Base-by-base conservation (phyloP, 345 rosid species). In the Lepidium sativum region DNA sequence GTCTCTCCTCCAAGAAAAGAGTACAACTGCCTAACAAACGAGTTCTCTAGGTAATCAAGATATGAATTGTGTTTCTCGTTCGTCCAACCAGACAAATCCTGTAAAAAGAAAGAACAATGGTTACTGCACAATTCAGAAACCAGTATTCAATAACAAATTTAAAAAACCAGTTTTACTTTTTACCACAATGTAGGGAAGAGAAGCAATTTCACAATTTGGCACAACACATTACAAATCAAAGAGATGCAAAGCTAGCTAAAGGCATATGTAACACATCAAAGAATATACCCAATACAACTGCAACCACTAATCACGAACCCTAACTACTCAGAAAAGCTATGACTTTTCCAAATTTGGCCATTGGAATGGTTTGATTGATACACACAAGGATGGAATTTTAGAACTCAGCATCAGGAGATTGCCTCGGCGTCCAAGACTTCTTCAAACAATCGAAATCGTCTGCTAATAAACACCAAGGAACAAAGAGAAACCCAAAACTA, bases 1-100 rank as follows among this genome's bases (percentile, higher is more conserved):
- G 50, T 39, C 43, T 54, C 72, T 67, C 75, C 63, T 29, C 77
- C 72, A 40, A 60, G 60, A 9, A 81, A 69, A 7, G 72, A 69
- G 47, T 79, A 76, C 75, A 90, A 48, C 65, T 90, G 86, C 70
- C 71, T 74, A 51, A 90, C 80, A 74, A 90, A 87, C 8, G 95
- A 83, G 60, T 70, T 80, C 77, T 90, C 97, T 51, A 90, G 64
- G 14, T 67, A 69, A 70, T 74, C 68, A 47, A 90, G 81, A 71
- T 85, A 90, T 5, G 65, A 51, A 34, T 57, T 71, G 78, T 90
- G 97, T 68, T 74, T 87, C 82, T 87, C 90, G 75, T 87, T 73
- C 21, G 95, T 90, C 97, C 95, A 90, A 48, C 11, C 80, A 56
- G 12, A 31, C 75, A 58, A 35, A 27, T 79, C 84, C 87, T 85